Conservation (phyloP, 371 early-diverging fungal species). For the Globomyces sp. region DNA sequence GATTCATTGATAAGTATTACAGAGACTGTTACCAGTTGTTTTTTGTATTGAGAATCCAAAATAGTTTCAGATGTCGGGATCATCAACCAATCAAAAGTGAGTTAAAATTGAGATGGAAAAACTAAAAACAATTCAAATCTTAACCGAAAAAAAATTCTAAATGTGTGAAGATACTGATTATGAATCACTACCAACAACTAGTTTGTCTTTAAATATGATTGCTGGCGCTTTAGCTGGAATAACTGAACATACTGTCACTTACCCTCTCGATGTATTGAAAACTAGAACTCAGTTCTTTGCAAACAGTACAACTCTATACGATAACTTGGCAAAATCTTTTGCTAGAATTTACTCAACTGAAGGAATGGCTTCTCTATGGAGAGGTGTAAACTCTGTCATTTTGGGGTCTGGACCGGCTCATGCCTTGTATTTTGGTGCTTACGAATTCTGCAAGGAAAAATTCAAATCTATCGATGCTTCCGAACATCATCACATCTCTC, state of each 20-base stretch:
- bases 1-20: too few relatives aligned
- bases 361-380: slow-evolving; percentile 77
- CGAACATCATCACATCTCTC: slow-evolving; percentile 52
- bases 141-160: not conserved
- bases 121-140: not conserved
- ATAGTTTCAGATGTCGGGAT: too few relatives aligned
- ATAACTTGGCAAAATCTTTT: slow-evolving; percentile 60
- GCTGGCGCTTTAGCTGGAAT: slow-evolving; percentile 97
- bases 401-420: slow-evolving; percentile 96
- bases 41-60: too few relatives aligned
- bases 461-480: slow-evolving; percentile 55
- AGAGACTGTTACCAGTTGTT: too few relatives aligned
- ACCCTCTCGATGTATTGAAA: slow-evolving; percentile 72
- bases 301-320: slow-evolving; percentile 50
- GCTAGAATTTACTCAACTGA: slow-evolving; percentile 66
- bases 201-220: slow-evolving; percentile 74
- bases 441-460: slow-evolving; percentile 81
- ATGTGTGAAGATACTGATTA: slow-evolving; percentile 64
- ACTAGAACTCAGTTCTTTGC: slow-evolving; percentile 15
- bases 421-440: slow-evolving; percentile 93
- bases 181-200: slow-evolving; percentile 82
- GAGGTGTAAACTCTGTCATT: slow-evolving; percentile 88
- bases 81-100: too few relatives aligned
- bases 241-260: slow-evolving; percentile 93
- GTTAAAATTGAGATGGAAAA: not conserved